Conservation (phyloP, 352 stramenopile genomes). For the Pythium brachiatum region DNA sequence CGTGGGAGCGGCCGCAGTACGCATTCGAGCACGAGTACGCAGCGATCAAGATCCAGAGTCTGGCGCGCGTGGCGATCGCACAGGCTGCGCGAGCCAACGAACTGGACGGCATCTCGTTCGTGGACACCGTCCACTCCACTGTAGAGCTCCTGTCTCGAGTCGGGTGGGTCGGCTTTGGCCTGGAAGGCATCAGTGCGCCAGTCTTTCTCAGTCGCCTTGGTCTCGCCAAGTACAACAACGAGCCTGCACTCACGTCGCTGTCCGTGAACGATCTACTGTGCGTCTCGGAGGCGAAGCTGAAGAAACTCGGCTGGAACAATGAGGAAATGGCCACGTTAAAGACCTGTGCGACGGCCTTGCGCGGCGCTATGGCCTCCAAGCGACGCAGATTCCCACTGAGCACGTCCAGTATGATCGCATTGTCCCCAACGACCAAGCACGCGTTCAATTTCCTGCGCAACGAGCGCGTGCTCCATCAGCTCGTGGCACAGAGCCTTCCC, state of each 20-base stretch:
- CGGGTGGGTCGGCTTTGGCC: slow-evolving; percentile 65
- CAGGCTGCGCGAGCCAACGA: slow-evolving; percentile 24
- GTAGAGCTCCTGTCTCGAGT: slow-evolving; percentile 28
- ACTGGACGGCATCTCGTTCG: slow-evolving; percentile 46
- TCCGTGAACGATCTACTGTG: slow-evolving; percentile 31
- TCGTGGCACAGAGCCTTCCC: slow-evolving; percentile 59
- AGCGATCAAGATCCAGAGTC: slow-evolving; percentile 59
- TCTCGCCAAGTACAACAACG: slow-evolving; percentile 41
- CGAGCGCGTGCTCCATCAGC: slow-evolving; percentile 42
- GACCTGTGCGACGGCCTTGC: slow-evolving; percentile 23
- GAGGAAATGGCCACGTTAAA: slow-evolving; percentile 50
- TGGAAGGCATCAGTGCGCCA: slow-evolving; percentile 62
- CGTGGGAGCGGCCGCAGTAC: slow-evolving; percentile 63
- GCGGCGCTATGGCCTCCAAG: neutral
- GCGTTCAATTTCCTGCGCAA: slow-evolving; percentile 62
- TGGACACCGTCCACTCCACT: slow-evolving; percentile 32
- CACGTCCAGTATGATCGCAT: slow-evolving; percentile 24
- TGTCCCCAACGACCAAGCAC: slow-evolving; percentile 41
- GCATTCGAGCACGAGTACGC: slow-evolving; percentile 67
- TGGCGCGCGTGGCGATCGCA: slow-evolving; percentile 47
- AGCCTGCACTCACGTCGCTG: neutral
- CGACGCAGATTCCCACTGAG: slow-evolving; percentile 34
- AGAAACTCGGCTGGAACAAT: slow-evolving; percentile 52
- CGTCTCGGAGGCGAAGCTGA: slow-evolving; percentile 35
- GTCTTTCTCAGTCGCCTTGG: slow-evolving; percentile 61